These are phyloP conservation scores for Neurospora sp. DNA, from an alignment of 495 filamentous ascomycete genomes.

Conservation along the genomic window DNA sequence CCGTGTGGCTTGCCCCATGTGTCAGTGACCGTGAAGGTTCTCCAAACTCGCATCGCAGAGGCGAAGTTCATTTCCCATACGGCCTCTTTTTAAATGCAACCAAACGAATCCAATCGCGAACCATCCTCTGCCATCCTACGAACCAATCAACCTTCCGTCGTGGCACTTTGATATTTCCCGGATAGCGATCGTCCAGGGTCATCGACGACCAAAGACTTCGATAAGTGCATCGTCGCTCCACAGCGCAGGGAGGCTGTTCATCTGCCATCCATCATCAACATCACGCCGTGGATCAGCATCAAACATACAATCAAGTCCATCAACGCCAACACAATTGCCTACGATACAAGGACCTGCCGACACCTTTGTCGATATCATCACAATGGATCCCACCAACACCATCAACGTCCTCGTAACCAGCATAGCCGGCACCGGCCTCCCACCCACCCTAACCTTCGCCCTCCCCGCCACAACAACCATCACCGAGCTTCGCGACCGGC, in stretches of 20 bases:
- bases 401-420: constrained; percentile 78
- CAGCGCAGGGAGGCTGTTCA: background rate
- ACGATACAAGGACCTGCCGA: background rate
- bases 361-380: background rate
- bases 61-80: background rate
- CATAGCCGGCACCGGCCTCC: constrained; percentile 73
- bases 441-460: constrained; percentile 62
- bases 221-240: background rate
- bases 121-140: background rate
- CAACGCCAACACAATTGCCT: background rate
- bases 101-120: background rate
- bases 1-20: background rate
- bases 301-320: background rate
- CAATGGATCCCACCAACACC: constrained; percentile 19
- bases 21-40: background rate
- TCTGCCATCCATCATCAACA: background rate
- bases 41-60: background rate
- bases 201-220: background rate
- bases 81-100: background rate
- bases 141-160: background rate
- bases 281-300: background rate
- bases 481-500: constrained; percentile 50
- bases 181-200: background rate
- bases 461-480: constrained; percentile 57
- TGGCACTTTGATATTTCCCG: background rate